Conservation (phyloP, 352 stramenopile genomes). For the Pythium biforme region DNA sequence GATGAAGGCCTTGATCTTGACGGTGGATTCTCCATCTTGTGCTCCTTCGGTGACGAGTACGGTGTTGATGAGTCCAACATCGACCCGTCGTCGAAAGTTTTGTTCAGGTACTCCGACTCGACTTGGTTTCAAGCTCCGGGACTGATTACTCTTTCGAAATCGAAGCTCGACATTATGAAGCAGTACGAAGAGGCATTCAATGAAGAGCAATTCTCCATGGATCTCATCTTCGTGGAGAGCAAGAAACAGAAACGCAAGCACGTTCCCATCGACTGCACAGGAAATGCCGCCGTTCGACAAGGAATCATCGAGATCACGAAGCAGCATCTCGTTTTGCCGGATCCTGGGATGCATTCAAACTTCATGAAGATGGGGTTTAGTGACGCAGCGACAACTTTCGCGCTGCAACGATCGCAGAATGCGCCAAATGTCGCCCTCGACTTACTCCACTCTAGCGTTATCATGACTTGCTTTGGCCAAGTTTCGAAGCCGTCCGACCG, state of each 20-base stretch:
- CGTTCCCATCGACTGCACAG: slow-evolving; percentile 62
- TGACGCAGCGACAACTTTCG: slow-evolving; percentile 72
- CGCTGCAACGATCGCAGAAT: slow-evolving; percentile 77
- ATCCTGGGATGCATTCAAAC: slow-evolving; percentile 78
- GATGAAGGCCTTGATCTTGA: slow-evolving; percentile 74
- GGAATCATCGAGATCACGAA: slow-evolving; percentile 79
- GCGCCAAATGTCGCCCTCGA: slow-evolving; percentile 72
- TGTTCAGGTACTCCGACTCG: slow-evolving; percentile 80
- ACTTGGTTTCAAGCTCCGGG: slow-evolving; percentile 73
- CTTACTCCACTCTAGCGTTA: slow-evolving; percentile 62
- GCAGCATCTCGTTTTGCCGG: slow-evolving; percentile 71
- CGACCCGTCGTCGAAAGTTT: slow-evolving; percentile 63
- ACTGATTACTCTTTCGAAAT: slow-evolving; percentile 71
- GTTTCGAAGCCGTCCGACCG: neutral
- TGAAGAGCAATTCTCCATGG: slow-evolving; percentile 75
- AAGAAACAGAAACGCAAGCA: slow-evolving; percentile 34
- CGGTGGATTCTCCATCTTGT: slow-evolving; percentile 81
- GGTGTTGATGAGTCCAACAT: slow-evolving; percentile 44
- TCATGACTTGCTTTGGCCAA: slow-evolving; percentile 49
- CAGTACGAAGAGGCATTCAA: slow-evolving; percentile 85
- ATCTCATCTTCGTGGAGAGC: slow-evolving; percentile 73
- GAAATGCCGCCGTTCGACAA: slow-evolving; percentile 64
- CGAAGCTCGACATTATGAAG: slow-evolving; percentile 80
- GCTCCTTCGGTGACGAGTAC: slow-evolving; percentile 80
- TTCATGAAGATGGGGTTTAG: slow-evolving; percentile 81